Base-by-base conservation (phyloP, 176 grass and related monocot genomes). In the Puccinellia tenuiflora region DNA sequence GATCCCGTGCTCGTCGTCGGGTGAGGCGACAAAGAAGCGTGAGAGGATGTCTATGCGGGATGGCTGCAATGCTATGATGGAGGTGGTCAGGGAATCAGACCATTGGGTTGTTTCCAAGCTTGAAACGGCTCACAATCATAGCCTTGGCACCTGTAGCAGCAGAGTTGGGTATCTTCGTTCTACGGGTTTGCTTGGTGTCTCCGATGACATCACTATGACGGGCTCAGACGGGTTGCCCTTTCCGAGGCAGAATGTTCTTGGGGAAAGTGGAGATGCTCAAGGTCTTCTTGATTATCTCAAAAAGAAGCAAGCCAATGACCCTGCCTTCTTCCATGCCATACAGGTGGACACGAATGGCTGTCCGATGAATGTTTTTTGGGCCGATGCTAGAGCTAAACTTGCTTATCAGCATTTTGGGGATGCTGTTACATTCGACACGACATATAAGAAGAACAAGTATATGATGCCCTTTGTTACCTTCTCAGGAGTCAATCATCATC, bases 31-130 rank as follows among this genome's bases (percentile, higher is more conserved):
- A 25, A 89, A 75, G 81, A 98, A 94, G 81, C 92, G 92, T 7
- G 90, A 95, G 70, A 83, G 90, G 46, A 86, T 86, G 39, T 98
- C 96, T 14, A 95, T 98, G 88, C 83, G 96, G 25, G 90, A 98
- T 70, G 96, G 96, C 77, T 98, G 92, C 92, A 95, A 93, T 33
- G 96, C 96, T 17, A 98, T 98, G 96, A 98, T 98, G 92, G 96
- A 98, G 80, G 96, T 98, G n/a, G 83, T 93, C 39, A 82, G 92
- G 69, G 90, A 93, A 15, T 84, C 34, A 21, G 73, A 79, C 72
- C 76, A 88, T 28, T 98, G 96, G 96, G 87, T 98, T 71, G 75
- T 98, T 52, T 95, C 96, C 79, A 98, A 98, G 83, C 92, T 98
- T 84, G 92, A 98, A 54, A 98, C 89, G 79, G 63, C 79, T 84